These are phyloP conservation scores for Lactarius trivialis DNA, from an alignment of 768 basidiomycete species.

Conservation along the genomic window DNA sequence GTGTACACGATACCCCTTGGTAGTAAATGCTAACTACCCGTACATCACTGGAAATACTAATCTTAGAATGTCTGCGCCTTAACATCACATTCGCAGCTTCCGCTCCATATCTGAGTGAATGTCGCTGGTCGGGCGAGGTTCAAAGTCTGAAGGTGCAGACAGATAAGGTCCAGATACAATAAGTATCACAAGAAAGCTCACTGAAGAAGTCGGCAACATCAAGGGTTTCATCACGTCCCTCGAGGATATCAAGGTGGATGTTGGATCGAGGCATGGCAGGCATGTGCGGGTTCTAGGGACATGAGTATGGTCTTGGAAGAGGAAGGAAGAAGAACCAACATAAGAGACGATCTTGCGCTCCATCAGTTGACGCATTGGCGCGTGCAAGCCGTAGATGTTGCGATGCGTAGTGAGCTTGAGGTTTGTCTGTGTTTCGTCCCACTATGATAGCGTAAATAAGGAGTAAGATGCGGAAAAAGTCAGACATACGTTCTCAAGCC, in stretches of 20 bases:
- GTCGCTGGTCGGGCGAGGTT: slow-evolving; percentile 31
- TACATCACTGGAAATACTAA: background rate
- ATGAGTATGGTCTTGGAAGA: background rate
- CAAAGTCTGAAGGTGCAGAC: slow-evolving; percentile 26
- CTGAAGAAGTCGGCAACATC: slow-evolving; percentile 79
- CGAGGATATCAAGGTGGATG: slow-evolving; percentile 85
- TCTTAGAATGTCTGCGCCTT: background rate
- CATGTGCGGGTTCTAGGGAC: slow-evolving; percentile 55
- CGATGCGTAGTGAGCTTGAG: slow-evolving; percentile 79
- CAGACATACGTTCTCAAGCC: slow-evolving; percentile 67
- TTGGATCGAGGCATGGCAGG: slow-evolving; percentile 63
- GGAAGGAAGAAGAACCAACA: slow-evolving; percentile 44
- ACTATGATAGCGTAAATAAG: slow-evolving; percentile 41
- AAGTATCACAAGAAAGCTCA: slow-evolving; percentile 29
- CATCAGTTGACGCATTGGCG: slow-evolving; percentile 88
- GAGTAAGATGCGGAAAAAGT: background rate
- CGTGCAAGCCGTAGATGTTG: slow-evolving; percentile 78
- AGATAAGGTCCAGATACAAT: background rate
- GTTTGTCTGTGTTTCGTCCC: slow-evolving; percentile 91
- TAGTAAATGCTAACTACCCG: background rate
- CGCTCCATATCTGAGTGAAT: slow-evolving; percentile 47
- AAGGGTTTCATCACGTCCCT: slow-evolving; percentile 85
- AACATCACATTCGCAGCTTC: slow-evolving; percentile 35
- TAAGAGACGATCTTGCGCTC: slow-evolving; percentile 80
- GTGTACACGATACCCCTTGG: slow-evolving; percentile 18